Base-by-base conservation (phyloP, 1,284 basidiomycete genomes). In the Microstroma glucosiphilum region DNA sequence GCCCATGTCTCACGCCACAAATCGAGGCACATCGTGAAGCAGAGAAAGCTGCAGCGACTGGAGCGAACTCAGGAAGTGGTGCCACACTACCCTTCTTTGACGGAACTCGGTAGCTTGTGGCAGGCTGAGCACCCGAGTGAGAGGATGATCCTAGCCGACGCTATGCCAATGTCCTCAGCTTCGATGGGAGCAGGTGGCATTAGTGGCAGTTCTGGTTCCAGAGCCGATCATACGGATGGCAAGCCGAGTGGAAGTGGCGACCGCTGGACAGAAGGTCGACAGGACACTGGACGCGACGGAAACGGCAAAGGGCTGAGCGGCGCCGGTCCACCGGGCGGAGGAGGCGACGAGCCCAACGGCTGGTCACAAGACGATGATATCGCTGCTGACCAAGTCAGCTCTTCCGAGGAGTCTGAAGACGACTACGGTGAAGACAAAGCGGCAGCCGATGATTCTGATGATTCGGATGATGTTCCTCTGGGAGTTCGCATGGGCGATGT, bases 331-430 rank as follows among this genome's bases (percentile, higher is more conserved):
- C 30, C 30, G 30, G 61, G 60, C 19, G 60, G 61, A 21, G 67
- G 58, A 9, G 57, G 56, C 12, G 51, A 62, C 30, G 66, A 63
- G 53, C 63, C 61, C 54, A 59, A 64, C 26, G 46, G 19, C 30
- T 56, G 59, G 13, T 66, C 67, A 46, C 43, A 68, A 13, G 60
- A 57, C 17, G 60, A 62, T 23, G 64, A 64, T 15, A 59, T 60
- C 7, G 37, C 40, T 4, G 48, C 57, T n/a, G 63, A 62, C 12
- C 54, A 61, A n/a, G 63, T 55, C 12, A 62, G 60, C 30, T 66
- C 69, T 13, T 69, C 68, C 42, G 60, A 67, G n/a, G 71, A 70
- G 7, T 72, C 69, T 6, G 72, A 73, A 23, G 70, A 70, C 40
- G 59, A 66, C 57, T 70, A 73, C 48, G 70, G 67, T 13, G 40